phyloP scores from a whole-genome alignment of 805 yeast genomes.

The Cyberlindnera subsufficiens region DNA sequence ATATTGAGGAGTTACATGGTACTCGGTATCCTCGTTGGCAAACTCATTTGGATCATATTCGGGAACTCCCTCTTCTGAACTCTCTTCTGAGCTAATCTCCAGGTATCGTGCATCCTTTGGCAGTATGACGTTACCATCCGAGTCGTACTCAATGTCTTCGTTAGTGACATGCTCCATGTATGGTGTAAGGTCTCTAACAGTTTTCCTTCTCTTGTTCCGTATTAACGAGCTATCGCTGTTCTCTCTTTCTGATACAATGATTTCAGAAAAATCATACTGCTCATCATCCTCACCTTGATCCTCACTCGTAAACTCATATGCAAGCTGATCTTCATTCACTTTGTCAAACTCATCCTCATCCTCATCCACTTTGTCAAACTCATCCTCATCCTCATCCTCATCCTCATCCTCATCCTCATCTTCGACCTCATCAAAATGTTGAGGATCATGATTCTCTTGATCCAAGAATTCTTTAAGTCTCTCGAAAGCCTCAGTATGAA shows the following conservation, averaged over 20 bases:
- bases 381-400: slow-evolving; percentile 17
- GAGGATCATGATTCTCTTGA: neutral
- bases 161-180: slow-evolving; percentile 3
- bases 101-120: slow-evolving; percentile 6
- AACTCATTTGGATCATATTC: slow-evolving; percentile 11
- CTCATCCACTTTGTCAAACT: no score
- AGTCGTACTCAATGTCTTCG: slow-evolving; percentile 7
- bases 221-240: neutral
- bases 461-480: slow-evolving; percentile 15
- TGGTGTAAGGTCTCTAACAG: neutral
- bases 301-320: no score
- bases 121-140: slow-evolving; percentile 4
- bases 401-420: slow-evolving; percentile 21
- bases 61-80: slow-evolving; percentile 6
- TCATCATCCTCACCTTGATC: slow-evolving; percentile 16
- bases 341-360: slow-evolving; percentile 24
- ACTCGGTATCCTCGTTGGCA: slow-evolving; percentile 3
- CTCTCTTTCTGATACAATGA: neutral
- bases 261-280: neutral
- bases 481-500: slow-evolving; percentile 20
- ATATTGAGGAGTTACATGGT: slow-evolving; percentile 9
- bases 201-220: slow-evolving; percentile 1
- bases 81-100: slow-evolving; percentile 7
- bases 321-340: no score
- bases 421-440: slow-evolving; percentile 16